Evolutionary conservation across 2,329 filamentous ascomycete genomes (phyloP).

Genomic region (Ceratocystis cacaofunesta): DNA sequence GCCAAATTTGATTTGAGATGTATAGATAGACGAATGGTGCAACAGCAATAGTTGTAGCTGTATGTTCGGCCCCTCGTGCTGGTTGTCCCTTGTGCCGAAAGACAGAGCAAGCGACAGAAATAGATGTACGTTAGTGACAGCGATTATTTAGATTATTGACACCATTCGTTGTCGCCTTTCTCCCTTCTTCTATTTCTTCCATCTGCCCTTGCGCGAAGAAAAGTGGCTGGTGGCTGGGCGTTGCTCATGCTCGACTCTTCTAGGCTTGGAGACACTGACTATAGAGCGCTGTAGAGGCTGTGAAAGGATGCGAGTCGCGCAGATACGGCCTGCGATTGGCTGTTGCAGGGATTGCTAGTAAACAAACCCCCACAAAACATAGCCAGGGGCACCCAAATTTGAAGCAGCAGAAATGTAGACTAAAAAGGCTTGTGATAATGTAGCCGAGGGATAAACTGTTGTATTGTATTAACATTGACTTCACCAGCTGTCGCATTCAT

Average conservation of each 20-base stretch:
- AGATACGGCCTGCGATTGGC: constrained; percentile 9
- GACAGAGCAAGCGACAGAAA: too few relatives aligned
- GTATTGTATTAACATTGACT: background rate
- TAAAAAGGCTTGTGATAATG: background rate
- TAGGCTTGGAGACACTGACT: background rate
- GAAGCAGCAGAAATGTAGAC: background rate
- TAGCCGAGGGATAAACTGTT: background rate
- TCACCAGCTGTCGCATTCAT: background rate
- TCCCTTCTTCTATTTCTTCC: constrained; percentile 1
- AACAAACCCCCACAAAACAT: constrained; percentile 15
- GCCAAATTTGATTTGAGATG: too few relatives aligned
- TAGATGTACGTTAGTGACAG: too few relatives aligned
- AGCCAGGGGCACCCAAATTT: background rate
- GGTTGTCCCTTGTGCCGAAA: too few relatives aligned
- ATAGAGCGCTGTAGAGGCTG: background rate
- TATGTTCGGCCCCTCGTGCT: too few relatives aligned
- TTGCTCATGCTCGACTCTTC: background rate
- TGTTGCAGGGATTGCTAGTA: constrained; percentile 9
- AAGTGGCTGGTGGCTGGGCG: constrained; percentile 6
- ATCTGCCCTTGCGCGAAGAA: constrained; percentile 4
- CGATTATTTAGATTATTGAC: background rate
- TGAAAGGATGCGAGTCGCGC: constrained; percentile 8
- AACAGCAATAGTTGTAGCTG: too few relatives aligned
- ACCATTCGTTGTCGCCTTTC: background rate
- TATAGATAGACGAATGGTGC: too few relatives aligned